These are phyloP conservation scores for Phytophthora meadii DNA, from an alignment of 352 stramenopile species.

Conservation along the genomic window DNA sequence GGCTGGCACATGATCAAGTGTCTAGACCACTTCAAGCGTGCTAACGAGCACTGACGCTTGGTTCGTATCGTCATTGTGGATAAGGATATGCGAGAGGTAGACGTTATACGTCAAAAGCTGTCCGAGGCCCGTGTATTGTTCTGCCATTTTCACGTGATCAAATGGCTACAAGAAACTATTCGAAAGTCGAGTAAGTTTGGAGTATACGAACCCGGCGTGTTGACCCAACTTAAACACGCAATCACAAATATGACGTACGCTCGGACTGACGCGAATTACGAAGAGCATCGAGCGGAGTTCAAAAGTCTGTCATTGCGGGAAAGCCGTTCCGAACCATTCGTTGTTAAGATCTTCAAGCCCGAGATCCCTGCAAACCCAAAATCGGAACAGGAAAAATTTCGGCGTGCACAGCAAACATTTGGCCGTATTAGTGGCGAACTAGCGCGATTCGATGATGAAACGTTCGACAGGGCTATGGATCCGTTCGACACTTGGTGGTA, in stretches of 20 bases:
- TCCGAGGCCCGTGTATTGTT: background rate
- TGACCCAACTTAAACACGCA: background rate
- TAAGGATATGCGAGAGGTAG: constrained; percentile 13
- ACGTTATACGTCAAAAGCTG: background rate
- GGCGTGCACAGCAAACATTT: constrained; percentile 14
- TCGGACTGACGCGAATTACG: background rate
- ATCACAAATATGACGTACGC: constrained; percentile 1
- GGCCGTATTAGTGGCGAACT: constrained; percentile 9
- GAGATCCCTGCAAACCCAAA: too few relatives aligned
- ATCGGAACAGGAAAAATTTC: background rate
- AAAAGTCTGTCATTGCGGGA: background rate
- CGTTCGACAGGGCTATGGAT: constrained; percentile 7
- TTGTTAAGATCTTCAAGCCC: background rate
- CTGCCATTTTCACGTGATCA: constrained; percentile 2
- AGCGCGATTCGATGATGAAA: background rate
- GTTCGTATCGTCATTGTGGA: constrained; percentile 13
- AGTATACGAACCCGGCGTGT: background rate
- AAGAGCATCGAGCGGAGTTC: background rate
- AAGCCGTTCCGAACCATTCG: background rate
- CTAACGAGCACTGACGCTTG: constrained; percentile 10
- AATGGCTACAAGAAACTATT: background rate
- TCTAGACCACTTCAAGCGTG: constrained; percentile 12
- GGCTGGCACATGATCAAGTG: constrained; percentile 12
- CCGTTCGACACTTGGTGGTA: constrained; percentile 20
- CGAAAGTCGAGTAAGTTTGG: background rate